Evolutionary conservation across 768 basidiomycete genomes (phyloP).

Genomic region (Psilocybe sp.): DNA sequence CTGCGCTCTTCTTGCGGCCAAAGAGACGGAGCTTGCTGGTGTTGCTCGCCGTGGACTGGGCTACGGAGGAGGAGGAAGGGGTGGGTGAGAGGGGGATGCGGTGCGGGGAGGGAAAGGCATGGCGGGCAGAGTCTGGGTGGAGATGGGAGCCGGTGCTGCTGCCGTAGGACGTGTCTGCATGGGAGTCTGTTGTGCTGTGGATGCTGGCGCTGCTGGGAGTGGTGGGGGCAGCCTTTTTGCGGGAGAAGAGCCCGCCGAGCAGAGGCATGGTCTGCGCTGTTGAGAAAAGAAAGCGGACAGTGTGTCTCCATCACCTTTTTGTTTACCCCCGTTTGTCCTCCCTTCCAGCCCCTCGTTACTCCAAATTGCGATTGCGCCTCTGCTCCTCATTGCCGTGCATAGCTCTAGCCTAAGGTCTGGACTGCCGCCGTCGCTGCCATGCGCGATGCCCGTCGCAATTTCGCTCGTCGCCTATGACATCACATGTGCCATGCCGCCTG

Average conservation of each 20-base stretch:
- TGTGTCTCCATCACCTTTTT: no score
- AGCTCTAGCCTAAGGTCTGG: no score
- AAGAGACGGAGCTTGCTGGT: conserved; percentile 37
- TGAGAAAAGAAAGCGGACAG: no score
- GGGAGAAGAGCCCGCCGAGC: conserved; percentile 35
- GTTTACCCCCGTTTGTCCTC: no score
- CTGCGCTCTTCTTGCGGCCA: conserved; percentile 30
- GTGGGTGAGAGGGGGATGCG: conserved; percentile 16
- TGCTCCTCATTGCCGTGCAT: no score
- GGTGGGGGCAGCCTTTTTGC: conserved; percentile 30
- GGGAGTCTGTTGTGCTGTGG: conserved; percentile 17
- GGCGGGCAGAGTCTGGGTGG: conserved; percentile 19
- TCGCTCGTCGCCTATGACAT: no score
- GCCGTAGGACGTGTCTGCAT: conserved; percentile 28
- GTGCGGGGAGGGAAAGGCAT: conserved; percentile 11
- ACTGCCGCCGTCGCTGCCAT: no score
- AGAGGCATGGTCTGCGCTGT: conserved; percentile 27
- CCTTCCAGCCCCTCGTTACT: no score
- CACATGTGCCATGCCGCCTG: no score
- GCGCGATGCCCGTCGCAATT: no score
- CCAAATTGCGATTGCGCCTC: no score
- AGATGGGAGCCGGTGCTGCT: conserved; percentile 26
- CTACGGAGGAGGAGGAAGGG: conserved; percentile 10
- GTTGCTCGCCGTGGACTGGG: conserved; percentile 18
- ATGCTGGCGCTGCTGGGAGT: conserved; percentile 14